Percentiles rank a stretch among this genome's conserved stretches.
phyloP scores from a whole-genome alignment of 371 early-diverging fungal genomes.

The Apophysomyces elegans region DNA sequence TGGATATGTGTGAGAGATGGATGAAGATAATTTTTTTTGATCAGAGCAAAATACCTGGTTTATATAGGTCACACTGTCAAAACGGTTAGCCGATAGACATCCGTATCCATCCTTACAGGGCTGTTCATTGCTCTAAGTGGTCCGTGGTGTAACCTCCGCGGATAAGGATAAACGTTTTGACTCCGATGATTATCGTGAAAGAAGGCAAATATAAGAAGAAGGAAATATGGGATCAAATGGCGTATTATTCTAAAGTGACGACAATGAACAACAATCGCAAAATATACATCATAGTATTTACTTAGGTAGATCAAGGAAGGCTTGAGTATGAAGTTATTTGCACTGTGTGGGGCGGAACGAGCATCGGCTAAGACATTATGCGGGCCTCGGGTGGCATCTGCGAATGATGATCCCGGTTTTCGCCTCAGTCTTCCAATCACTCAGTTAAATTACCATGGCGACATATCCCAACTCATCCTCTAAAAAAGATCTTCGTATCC shows the following conservation, averaged over 20 bases:
- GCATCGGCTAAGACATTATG: slow-evolving; percentile 6
- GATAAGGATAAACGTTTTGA: neutral
- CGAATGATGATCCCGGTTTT: slow-evolving; percentile 6
- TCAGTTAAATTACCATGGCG: neutral
- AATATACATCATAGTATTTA: neutral
- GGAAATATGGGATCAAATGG: neutral
- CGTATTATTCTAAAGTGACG: no score
- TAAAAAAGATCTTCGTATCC: neutral
- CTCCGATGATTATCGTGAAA: neutral
- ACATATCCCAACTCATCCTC: neutral
- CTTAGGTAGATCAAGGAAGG: neutral
- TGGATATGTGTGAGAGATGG: neutral
- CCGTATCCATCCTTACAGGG: neutral
- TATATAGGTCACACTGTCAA: neutral
- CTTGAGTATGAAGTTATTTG: neutral
- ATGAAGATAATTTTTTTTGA: neutral
- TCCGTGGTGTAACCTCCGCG: slow-evolving; percentile 3
- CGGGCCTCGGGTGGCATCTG: slow-evolving; percentile 8
- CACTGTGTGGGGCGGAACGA: slow-evolving; percentile 2
- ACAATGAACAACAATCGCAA: neutral
- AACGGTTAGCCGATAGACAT: slow-evolving; percentile 7
- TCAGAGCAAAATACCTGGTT: neutral
- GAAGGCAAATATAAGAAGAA: neutral
- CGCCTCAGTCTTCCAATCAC: neutral
- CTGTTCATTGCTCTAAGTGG: neutral